Conservation (phyloP, 2,329 filamentous ascomycete genomes). For the Akanthomyces lecanii region DNA sequence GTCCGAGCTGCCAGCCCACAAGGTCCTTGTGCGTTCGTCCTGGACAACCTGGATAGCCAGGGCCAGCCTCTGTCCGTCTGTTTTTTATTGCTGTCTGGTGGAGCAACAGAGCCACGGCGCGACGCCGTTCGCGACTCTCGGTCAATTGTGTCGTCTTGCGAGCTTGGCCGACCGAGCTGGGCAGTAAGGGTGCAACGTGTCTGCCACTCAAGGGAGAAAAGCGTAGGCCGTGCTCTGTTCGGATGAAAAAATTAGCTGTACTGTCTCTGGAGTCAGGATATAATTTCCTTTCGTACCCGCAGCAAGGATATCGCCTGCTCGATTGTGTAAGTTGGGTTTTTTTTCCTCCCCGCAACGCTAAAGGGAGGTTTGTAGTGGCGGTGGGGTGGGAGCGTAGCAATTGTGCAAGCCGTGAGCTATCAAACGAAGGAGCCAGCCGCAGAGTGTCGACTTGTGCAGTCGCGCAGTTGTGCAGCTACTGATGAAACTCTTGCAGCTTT, state of each 20-base stretch:
- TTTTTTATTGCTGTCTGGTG: slow-evolving; percentile 9
- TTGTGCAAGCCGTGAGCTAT: neutral
- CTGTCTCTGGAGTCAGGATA: neutral
- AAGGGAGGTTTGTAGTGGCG: neutral
- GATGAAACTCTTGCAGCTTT: neutral
- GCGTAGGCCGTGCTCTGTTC: neutral
- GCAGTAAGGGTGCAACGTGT: slow-evolving; percentile 1
- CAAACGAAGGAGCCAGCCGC: neutral
- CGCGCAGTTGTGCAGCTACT: neutral
- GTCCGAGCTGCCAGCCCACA: slow-evolving; percentile 14
- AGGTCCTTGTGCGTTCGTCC: slow-evolving; percentile 10
- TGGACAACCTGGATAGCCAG: slow-evolving; percentile 14
- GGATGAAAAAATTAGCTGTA: neutral
- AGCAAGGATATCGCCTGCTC: neutral
- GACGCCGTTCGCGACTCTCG: neutral
- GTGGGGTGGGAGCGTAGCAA: neutral
- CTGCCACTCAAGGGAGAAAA: neutral
- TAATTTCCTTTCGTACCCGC: neutral
- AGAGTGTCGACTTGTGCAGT: neutral
- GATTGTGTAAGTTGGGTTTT: neutral
- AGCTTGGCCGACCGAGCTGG: slow-evolving; percentile 5
- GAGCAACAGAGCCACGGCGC: slow-evolving; percentile 1
- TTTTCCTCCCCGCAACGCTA: neutral
- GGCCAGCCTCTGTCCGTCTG: slow-evolving; percentile 5
- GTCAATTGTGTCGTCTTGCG: slow-evolving; percentile 11